Conservation (phyloP, 2,329 filamentous ascomycete genomes). For the Colletotrichum viniferum region DNA sequence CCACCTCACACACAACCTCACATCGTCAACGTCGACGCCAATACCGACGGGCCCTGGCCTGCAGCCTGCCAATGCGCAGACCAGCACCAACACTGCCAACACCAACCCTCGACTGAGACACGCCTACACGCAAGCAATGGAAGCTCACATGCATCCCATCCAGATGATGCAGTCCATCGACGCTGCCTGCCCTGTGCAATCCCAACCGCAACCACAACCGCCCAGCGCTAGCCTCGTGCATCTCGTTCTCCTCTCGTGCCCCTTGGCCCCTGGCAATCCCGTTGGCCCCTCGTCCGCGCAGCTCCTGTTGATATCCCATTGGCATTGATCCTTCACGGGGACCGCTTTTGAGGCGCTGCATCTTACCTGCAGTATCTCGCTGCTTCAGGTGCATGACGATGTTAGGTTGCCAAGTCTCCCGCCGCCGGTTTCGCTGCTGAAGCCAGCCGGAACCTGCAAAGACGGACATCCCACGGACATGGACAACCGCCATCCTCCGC, state of each 20-base stretch:
- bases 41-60: neutral
- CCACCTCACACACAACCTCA: neutral
- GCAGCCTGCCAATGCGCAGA: neutral
- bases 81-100: neutral
- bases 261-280: neutral
- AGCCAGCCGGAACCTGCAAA: neutral
- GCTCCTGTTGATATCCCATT: neutral
- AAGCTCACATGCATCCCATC: neutral
- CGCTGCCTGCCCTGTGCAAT: neutral
- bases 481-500: neutral
- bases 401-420: neutral
- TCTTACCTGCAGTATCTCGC: constrained; percentile 1
- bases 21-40: neutral
- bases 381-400: neutral
- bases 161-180: neutral
- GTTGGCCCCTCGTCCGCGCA: neutral
- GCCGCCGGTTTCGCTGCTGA: neutral
- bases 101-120: neutral
- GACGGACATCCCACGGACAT: neutral
- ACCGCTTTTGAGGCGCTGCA: neutral
- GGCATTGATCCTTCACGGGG: neutral
- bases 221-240: neutral
- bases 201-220: neutral
- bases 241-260: neutral
- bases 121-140: neutral